Conservation (phyloP, 805 yeast genomes). For the Kodamaea kaohsiungensis region DNA sequence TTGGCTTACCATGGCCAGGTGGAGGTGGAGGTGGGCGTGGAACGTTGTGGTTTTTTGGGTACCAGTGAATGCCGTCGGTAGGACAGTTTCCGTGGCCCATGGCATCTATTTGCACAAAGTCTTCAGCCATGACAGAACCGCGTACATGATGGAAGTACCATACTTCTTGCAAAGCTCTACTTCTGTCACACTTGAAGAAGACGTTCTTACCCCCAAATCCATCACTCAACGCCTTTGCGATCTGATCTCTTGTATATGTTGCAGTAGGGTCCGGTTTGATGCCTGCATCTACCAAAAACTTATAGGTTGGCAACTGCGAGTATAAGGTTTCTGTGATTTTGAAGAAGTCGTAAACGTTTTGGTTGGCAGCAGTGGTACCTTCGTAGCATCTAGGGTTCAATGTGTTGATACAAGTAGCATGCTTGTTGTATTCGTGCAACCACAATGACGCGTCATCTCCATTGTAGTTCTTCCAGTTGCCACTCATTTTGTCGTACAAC, state of each 20-base stretch:
- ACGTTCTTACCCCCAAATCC: constrained; percentile 57
- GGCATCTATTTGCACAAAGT: constrained; percentile 47
- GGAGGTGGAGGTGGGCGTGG: constrained; percentile 5
- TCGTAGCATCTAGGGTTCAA: constrained; percentile 71
- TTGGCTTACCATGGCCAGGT: constrained; percentile 8
- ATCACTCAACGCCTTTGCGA: constrained; percentile 51
- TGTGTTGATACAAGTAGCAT: constrained; percentile 89
- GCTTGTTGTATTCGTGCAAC: constrained; percentile 93
- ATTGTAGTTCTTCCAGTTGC: constrained; percentile 71
- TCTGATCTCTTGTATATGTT: constrained; percentile 58
- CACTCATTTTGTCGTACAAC: constrained; percentile 56
- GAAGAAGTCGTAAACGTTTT: constrained; percentile 69
- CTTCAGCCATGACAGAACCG: constrained; percentile 20
- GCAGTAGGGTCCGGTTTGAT: constrained; percentile 62
- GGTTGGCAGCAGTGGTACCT: constrained; percentile 25
- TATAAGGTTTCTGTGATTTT: constrained; percentile 59
- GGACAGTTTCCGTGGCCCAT: constrained; percentile 61
- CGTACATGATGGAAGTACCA: constrained; percentile 28
- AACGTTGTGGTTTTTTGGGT: constrained; percentile 56
- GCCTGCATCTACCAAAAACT: constrained; percentile 66
- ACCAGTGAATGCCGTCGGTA: constrained; percentile 61
- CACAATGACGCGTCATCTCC: constrained; percentile 72
- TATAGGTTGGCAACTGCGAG: constrained; percentile 62
- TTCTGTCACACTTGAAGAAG: constrained; percentile 59
- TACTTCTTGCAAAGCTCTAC: constrained; percentile 33